Conservation (phyloP, 2,329 filamentous ascomycete species). For the Fusarium graminum region DNA sequence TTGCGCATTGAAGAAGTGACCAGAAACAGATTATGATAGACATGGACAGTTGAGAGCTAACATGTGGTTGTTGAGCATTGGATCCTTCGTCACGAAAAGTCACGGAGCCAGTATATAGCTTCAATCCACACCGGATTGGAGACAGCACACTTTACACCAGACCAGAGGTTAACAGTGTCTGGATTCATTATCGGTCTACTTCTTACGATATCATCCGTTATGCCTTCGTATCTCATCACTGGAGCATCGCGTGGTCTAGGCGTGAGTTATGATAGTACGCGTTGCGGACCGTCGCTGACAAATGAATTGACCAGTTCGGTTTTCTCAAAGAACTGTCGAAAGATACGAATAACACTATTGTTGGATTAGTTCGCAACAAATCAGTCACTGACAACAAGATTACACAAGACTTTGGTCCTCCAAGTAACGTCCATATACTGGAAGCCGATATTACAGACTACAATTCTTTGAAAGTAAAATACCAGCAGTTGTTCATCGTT, state of each 20-base stretch:
- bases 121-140: too few species aligned
- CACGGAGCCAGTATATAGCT: too few species aligned
- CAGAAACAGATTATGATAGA: not conserved
- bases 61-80: not conserved
- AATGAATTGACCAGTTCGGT: not conserved
- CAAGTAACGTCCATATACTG: not conserved
- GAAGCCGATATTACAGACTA: not conserved
- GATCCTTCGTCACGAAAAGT: too few species aligned
- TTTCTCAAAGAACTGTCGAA: not conserved
- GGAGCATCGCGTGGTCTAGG: slow-evolving; percentile 1
- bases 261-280: not conserved
- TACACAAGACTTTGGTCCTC: not conserved
- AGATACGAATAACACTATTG: not conserved
- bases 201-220: not conserved
- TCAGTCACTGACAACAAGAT: not conserved
- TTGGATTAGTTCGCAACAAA: not conserved
- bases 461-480: not conserved
- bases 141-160: too few species aligned
- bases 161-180: too few species aligned
- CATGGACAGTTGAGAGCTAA: too few species aligned
- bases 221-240: slow-evolving; percentile 1
- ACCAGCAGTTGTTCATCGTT: too few species aligned
- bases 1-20: not conserved
- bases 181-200: too few species aligned
- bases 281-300: not conserved